A percentile compares a stretch with the other conserved stretches of the same genome.
phyloP scores from a whole-genome alignment of 2,329 filamentous ascomycete species.

The Trichocomaceae sp. region DNA sequence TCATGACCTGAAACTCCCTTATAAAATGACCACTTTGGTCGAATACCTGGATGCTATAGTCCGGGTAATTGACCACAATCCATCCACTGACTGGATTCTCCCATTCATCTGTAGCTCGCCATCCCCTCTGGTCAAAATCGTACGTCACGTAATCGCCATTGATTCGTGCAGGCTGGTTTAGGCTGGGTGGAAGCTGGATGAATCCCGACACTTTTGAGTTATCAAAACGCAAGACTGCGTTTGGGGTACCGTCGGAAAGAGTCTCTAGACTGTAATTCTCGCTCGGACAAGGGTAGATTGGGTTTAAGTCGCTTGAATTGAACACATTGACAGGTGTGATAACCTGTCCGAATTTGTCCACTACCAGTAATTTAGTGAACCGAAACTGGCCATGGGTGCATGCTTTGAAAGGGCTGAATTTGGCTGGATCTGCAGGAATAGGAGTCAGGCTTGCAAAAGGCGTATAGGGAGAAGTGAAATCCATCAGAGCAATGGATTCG shows the following conservation, averaged over 20 bases:
- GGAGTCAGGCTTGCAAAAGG: not conserved
- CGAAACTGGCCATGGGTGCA: constrained; percentile 43
- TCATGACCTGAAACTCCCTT: too few relatives aligned
- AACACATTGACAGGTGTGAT: constrained; percentile 15
- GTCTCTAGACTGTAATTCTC: constrained; percentile 13
- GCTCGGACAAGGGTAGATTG: constrained; percentile 19
- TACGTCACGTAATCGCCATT: constrained; percentile 20
- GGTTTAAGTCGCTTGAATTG: not conserved
- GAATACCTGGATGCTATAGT: constrained; percentile 27
- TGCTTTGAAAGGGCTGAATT: constrained; percentile 21
- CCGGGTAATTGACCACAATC: constrained; percentile 25
- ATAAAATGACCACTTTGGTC: not conserved
- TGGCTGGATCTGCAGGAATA: not conserved
- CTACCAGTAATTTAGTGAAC: constrained; percentile 43
- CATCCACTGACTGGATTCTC: constrained; percentile 26
- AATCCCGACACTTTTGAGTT: not conserved
- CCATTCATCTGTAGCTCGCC: constrained; percentile 17
- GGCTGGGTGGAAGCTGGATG: not conserved
- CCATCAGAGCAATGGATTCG: not conserved
- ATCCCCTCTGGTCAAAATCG: not conserved
- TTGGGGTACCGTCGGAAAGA: not conserved
- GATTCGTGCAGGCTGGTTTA: constrained; percentile 24
- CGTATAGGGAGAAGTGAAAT: not conserved
- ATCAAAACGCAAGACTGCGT: constrained; percentile 7
- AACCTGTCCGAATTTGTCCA: constrained; percentile 47